A percentile compares a stretch with the other conserved stretches of the same genome.
Conservation (phyloP, 331 rosid genomes). For the Dryas integrifolia region DNA sequence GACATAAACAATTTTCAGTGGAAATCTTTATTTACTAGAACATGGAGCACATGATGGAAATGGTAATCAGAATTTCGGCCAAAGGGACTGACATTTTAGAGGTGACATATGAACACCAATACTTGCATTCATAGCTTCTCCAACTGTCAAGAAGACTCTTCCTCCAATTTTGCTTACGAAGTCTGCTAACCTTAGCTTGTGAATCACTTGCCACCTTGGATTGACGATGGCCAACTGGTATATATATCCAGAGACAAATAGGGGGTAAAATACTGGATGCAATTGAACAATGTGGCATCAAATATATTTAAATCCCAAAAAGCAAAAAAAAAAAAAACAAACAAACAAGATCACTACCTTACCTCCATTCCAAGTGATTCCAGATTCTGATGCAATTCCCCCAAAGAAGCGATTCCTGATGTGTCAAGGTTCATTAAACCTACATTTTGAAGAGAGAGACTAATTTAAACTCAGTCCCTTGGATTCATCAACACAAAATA, state of each 20-base stretch:
- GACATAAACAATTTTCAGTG: too few relatives aligned
- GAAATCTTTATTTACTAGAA: too few relatives aligned
- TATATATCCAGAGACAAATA: too few relatives aligned
- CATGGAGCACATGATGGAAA: too few relatives aligned
- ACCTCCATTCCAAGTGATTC: slow-evolving; percentile 49
- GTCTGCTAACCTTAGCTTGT: slow-evolving; percentile 56
- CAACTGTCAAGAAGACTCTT: slow-evolving; percentile 55
- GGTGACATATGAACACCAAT: too few relatives aligned
- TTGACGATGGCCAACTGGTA: slow-evolving; percentile 47
- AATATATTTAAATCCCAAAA: not conserved
- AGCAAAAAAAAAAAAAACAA: not conserved
- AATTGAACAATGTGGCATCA: too few relatives aligned
- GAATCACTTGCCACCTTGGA: slow-evolving; percentile 71
- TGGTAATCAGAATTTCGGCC: too few relatives aligned
- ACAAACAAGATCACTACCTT: not conserved
- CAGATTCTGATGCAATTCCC: slow-evolving; percentile 47
- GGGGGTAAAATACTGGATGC: too few relatives aligned
- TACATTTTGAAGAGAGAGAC: slow-evolving; percentile 13
- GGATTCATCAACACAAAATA: not conserved
- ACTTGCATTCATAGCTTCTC: slow-evolving; percentile 48
- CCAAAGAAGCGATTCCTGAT: slow-evolving; percentile 52
- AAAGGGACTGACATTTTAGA: too few relatives aligned
- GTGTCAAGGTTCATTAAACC: slow-evolving; percentile 64
- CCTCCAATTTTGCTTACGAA: slow-evolving; percentile 52
- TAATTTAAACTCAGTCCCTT: too few relatives aligned